Evolutionary conservation across 352 stramenopile species (phyloP).

Genomic region (Peronospora farinosa): DNA sequence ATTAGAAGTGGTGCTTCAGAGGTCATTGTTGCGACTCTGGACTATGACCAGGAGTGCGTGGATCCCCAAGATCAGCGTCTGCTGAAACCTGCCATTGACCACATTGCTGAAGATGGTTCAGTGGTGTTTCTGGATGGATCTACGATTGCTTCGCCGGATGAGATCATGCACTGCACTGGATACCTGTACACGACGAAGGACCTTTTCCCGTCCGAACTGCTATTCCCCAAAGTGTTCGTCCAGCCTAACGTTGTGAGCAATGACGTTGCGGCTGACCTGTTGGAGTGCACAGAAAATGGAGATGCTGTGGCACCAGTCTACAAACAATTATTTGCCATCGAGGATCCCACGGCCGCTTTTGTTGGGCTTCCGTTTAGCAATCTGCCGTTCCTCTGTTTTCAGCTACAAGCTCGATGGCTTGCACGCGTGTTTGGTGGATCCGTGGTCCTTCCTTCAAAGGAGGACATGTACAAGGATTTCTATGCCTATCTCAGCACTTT

Average conservation of each 20-base stretch:
- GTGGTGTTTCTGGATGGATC: slow-evolving; percentile 58
- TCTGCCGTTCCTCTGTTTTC: slow-evolving; percentile 73
- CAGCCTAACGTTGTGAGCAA: slow-evolving; percentile 19
- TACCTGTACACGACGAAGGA: slow-evolving; percentile 63
- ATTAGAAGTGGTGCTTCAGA: slow-evolving; percentile 30
- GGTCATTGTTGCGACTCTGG: slow-evolving; percentile 54
- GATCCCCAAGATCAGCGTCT: slow-evolving; percentile 32
- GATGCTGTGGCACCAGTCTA: slow-evolving; percentile 57
- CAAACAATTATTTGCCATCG: slow-evolving; percentile 74
- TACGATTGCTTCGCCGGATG: slow-evolving; percentile 41
- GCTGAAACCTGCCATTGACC: slow-evolving; percentile 52
- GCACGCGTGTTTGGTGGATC: slow-evolving; percentile 46
- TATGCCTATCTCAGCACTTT: slow-evolving; percentile 37
- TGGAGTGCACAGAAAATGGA: slow-evolving; percentile 25
- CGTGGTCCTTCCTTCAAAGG: slow-evolving; percentile 41
- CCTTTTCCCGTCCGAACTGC: slow-evolving; percentile 37
- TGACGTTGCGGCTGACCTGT: slow-evolving; percentile 28
- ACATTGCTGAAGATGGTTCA: slow-evolving; percentile 40
- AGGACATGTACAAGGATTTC: slow-evolving; percentile 68
- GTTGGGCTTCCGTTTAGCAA: slow-evolving; percentile 71
- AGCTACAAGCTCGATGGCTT: slow-evolving; percentile 71
- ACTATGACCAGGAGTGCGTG: slow-evolving; percentile 28
- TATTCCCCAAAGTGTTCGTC: slow-evolving; percentile 37
- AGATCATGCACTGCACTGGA: slow-evolving; percentile 76
- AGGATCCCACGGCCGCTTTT: slow-evolving; percentile 66